These are phyloP conservation scores for Bipolaris oryzae DNA, from an alignment of 2,329 filamentous ascomycete genomes.

Conservation along the genomic window DNA sequence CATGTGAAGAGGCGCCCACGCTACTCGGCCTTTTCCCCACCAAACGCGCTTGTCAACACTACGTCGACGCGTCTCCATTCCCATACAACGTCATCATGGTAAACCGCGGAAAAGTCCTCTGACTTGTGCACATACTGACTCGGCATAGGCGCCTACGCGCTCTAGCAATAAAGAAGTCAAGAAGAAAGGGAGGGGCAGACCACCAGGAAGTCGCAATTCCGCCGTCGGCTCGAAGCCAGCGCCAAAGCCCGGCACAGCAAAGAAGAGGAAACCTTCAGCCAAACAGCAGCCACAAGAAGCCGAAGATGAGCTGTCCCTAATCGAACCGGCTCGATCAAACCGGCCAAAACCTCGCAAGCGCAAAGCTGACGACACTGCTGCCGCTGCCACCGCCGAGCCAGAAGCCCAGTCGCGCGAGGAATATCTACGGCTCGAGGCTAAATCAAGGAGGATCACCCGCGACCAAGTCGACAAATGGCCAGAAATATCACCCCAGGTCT, in stretches of 20 bases:
- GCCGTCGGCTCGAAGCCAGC: slow-evolving; percentile 17
- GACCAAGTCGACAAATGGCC: slow-evolving; percentile 56
- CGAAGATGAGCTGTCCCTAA: slow-evolving; percentile 19
- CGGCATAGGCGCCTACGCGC: slow-evolving; percentile 33
- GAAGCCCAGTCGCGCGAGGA: slow-evolving; percentile 26
- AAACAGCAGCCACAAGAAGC: slow-evolving; percentile 17
- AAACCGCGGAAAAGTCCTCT: slow-evolving; percentile 9
- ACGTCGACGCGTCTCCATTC: slow-evolving; percentile 22
- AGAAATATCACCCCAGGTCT: slow-evolving; percentile 60
- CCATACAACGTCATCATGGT: slow-evolving; percentile 42
- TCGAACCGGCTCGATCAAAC: slow-evolving; percentile 2
- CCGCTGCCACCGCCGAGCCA: slow-evolving; percentile 28
- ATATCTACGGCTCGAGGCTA: slow-evolving; percentile 44
- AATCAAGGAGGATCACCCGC: slow-evolving; percentile 45
- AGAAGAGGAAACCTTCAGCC: slow-evolving; percentile 19
- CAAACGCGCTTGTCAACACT: slow-evolving; percentile 15
- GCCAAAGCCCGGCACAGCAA: slow-evolving; percentile 19
- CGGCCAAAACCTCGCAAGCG: slow-evolving; percentile 25
- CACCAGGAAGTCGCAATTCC: slow-evolving; percentile 31
- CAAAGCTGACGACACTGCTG: slow-evolving; percentile 33
- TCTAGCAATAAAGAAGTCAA: slow-evolving; percentile 15
- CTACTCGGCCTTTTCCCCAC: slow-evolving; percentile 10
- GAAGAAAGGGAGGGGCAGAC: slow-evolving; percentile 33
- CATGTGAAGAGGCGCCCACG: slow-evolving; percentile 16
- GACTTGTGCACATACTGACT: slow-evolving; percentile 17